phyloP scores from a whole-genome alignment of 2,329 filamentous ascomycete genomes.

The Cyphellophora attinorum region DNA sequence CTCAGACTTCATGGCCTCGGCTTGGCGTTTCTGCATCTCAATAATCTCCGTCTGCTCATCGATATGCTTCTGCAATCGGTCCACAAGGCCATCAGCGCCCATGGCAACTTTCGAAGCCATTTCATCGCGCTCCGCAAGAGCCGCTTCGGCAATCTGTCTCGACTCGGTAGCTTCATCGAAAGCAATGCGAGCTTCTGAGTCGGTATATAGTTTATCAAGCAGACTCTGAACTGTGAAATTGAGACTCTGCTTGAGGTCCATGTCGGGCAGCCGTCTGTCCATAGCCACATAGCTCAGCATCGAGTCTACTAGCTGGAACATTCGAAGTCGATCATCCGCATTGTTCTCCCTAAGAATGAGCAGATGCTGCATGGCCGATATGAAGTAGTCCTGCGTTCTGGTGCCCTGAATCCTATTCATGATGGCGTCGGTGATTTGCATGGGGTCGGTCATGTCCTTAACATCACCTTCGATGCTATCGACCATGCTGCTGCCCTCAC shows the following conservation, averaged over 20 bases:
- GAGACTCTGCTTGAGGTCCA: slow-evolving; percentile 94
- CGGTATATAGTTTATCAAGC: slow-evolving; percentile 90
- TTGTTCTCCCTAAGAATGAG: slow-evolving; percentile 86
- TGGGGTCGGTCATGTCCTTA: slow-evolving; percentile 85
- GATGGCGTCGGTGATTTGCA: slow-evolving; percentile 91
- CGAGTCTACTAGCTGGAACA: slow-evolving; percentile 97
- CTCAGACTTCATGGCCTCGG: slow-evolving; percentile 80
- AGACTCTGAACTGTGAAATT: slow-evolving; percentile 96
- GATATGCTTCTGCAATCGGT: slow-evolving; percentile 86
- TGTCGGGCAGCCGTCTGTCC: slow-evolving; percentile 88
- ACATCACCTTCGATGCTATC: slow-evolving; percentile 77
- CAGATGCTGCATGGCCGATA: slow-evolving; percentile 90
- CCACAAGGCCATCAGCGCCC: slow-evolving; percentile 85
- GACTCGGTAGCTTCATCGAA: slow-evolving; percentile 86
- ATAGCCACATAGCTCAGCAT: slow-evolving; percentile 99
- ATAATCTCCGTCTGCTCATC: slow-evolving; percentile 88
- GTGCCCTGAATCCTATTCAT: slow-evolving; percentile 73
- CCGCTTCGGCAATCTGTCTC: slow-evolving; percentile 86
- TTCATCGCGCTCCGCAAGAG: slow-evolving; percentile 93
- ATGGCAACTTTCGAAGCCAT: slow-evolving; percentile 80
- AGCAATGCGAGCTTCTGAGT: slow-evolving; percentile 85
- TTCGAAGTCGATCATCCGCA: slow-evolving; percentile 79
- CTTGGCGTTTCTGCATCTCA: slow-evolving; percentile 75
- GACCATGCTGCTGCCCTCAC: slow-evolving; percentile 81
- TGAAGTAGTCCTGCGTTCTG: slow-evolving; percentile 86